These are phyloP conservation scores for Marchantia polymorpha DNA, from an alignment of 225 moss, liverwort and hornwort genomes.

Conservation along the genomic window DNA sequence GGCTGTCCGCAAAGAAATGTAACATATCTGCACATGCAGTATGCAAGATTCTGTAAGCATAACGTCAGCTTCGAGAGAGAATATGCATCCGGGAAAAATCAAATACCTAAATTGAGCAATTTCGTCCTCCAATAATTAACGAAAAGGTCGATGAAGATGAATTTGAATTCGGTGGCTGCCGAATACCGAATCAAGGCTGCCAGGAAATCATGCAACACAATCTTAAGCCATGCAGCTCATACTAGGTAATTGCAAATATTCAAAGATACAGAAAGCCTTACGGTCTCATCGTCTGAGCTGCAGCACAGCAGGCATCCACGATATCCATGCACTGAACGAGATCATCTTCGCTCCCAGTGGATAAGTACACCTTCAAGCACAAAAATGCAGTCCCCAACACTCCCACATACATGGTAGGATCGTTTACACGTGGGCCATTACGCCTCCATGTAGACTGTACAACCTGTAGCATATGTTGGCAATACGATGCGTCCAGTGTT, in stretches of 20 bases:
- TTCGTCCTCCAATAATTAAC: too few species aligned
- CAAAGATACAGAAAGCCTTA: constrained; percentile 23
- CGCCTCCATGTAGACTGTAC: constrained; percentile 86
- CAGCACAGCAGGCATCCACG: constrained; percentile 76
- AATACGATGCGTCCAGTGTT: neutral
- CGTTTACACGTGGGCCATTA: constrained; percentile 68
- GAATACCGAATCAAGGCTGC: neutral
- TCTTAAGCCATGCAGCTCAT: neutral
- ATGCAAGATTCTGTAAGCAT: too few species aligned
- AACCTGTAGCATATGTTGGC: constrained; percentile 45
- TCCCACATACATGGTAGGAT: constrained; percentile 88
- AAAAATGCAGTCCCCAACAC: constrained; percentile 85
- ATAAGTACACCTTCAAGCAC: constrained; percentile 66
- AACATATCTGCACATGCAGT: constrained; percentile 56
- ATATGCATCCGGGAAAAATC: too few species aligned
- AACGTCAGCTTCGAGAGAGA: too few species aligned
- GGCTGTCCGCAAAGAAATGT: constrained; percentile 85
- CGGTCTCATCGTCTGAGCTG: constrained; percentile 62
- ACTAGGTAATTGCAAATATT: neutral
- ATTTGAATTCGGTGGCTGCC: too few species aligned
- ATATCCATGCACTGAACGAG: constrained; percentile 74
- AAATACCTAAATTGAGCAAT: too few species aligned
- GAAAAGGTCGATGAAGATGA: too few species aligned
- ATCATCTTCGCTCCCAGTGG: constrained; percentile 68
- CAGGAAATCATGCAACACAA: neutral